These are phyloP conservation scores for Ascochyta lentis DNA, from an alignment of 2,329 filamentous ascomycete genomes.

Conservation along the genomic window DNA sequence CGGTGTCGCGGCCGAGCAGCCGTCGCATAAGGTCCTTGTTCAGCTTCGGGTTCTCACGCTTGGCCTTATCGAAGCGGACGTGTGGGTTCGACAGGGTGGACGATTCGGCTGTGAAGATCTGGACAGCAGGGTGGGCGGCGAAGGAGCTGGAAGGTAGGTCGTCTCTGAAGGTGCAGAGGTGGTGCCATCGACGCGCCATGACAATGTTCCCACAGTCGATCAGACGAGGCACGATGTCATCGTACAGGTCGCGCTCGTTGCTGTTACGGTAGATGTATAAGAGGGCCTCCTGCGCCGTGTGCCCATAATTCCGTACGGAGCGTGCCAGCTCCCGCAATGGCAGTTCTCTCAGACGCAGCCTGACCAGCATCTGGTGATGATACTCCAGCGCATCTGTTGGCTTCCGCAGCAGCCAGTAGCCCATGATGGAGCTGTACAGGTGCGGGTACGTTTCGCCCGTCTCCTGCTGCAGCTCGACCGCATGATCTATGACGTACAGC, in stretches of 20 bases:
- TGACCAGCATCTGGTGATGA: constrained; percentile 36
- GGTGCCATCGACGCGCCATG: constrained; percentile 50
- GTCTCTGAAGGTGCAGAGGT: constrained; percentile 42
- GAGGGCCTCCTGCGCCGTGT: constrained; percentile 27
- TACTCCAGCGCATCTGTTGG: constrained; percentile 28
- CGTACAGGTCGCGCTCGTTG: constrained; percentile 51
- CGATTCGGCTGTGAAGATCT: constrained; percentile 38
- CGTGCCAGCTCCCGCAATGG: constrained; percentile 33
- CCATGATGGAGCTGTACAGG: constrained; percentile 56
- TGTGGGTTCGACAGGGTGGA: constrained; percentile 14
- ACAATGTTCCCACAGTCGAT: constrained; percentile 32
- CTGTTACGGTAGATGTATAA: constrained; percentile 49
- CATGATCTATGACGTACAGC: constrained; percentile 50
- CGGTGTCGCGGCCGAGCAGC: constrained; percentile 51
- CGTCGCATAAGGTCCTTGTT: constrained; percentile 43
- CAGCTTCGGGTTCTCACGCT: constrained; percentile 22
- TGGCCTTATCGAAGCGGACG: constrained; percentile 14
- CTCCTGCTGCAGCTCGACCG: constrained; percentile 48
- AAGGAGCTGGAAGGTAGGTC: constrained; percentile 49
- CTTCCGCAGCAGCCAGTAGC: constrained; percentile 43
- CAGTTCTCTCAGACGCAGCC: constrained; percentile 32
- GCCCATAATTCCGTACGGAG: constrained; percentile 23
- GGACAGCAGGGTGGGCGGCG: constrained; percentile 38
- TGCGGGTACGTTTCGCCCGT: constrained; percentile 44
- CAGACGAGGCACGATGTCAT: constrained; percentile 48